phyloP scores from a whole-genome alignment of 106 monocot genomes.

The Gastrodia elata region DNA sequence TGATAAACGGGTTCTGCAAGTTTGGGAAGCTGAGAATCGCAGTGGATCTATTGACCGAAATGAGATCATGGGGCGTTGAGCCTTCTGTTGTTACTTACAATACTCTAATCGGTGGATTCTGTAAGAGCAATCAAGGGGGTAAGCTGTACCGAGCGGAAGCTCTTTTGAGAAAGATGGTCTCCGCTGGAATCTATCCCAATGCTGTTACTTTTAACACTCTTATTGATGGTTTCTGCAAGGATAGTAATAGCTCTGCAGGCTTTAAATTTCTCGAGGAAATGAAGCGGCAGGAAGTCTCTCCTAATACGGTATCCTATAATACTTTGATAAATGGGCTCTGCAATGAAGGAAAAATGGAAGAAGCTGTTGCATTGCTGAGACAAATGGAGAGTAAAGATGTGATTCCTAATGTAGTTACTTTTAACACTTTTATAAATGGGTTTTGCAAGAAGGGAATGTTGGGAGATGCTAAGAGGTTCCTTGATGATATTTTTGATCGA shows the following conservation, averaged over 20 bases:
- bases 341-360: conserved; percentile 38
- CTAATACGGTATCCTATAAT: conserved; percentile 58
- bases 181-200: conserved; percentile 32
- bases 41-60: conserved; percentile 51
- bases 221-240: conserved; percentile 78
- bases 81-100: conserved; percentile 70
- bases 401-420: conserved; percentile 52
- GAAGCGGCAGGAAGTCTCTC: conserved; percentile 40
- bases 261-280: conserved; percentile 65
- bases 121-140: conserved; percentile 38
- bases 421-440: conserved; percentile 63
- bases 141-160: conserved; percentile 63
- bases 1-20: conserved; percentile 53
- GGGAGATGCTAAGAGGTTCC: conserved; percentile 37
- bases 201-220: conserved; percentile 66
- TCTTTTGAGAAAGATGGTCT: conserved; percentile 63
- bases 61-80: conserved; percentile 52
- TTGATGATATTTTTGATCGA: conserved; percentile 30
- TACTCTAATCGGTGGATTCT: conserved; percentile 58
- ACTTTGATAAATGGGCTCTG: conserved; percentile 53
- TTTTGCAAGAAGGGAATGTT: conserved; percentile 84
- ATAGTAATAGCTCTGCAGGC: conserved; percentile 42
- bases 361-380: conserved; percentile 36
- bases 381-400: conserved; percentile 42
- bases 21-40: conserved; percentile 48